Conservation (phyloP, 2,329 filamentous ascomycete species). For the Alternaria sp. region DNA sequence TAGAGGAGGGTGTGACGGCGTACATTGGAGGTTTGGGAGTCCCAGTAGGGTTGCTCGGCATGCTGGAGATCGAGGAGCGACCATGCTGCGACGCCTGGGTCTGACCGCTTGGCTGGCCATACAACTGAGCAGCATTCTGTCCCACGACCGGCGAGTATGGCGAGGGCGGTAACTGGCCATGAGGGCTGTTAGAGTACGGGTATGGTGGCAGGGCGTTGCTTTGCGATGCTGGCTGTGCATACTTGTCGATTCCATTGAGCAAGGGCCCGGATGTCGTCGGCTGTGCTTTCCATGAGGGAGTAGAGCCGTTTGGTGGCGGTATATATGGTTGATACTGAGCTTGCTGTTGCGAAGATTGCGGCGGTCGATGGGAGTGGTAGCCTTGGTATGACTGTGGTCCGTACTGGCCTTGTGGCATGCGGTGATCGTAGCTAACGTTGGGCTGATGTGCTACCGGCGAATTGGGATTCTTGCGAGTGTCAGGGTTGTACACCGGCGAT, state of each 20-base stretch:
- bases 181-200: constrained; percentile 33
- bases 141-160: constrained; percentile 31
- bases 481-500: constrained; percentile 44
- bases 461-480: constrained; percentile 49
- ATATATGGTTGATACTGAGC: constrained; percentile 38
- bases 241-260: constrained; percentile 37
- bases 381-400: constrained; percentile 28
- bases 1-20: constrained; percentile 48
- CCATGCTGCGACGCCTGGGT: constrained; percentile 43
- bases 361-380: constrained; percentile 33
- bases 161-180: constrained; percentile 30
- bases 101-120: constrained; percentile 27
- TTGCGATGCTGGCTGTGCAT: constrained; percentile 36
- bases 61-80: constrained; percentile 45
- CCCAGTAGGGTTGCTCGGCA: constrained; percentile 40
- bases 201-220: constrained; percentile 35
- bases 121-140: constrained; percentile 20
- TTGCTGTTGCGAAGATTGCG: constrained; percentile 24
- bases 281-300: constrained; percentile 35
- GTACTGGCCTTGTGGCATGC: constrained; percentile 35
- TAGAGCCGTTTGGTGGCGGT: constrained; percentile 37
- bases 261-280: constrained; percentile 32
- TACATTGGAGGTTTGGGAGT: constrained; percentile 51
- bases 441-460: constrained; percentile 51
- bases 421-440: constrained; percentile 48